Percentiles rank a stretch among this genome's conserved stretches.
phyloP scores from a whole-genome alignment of 2,329 filamentous ascomycete genomes.

The Xylariaceae sp. region DNA sequence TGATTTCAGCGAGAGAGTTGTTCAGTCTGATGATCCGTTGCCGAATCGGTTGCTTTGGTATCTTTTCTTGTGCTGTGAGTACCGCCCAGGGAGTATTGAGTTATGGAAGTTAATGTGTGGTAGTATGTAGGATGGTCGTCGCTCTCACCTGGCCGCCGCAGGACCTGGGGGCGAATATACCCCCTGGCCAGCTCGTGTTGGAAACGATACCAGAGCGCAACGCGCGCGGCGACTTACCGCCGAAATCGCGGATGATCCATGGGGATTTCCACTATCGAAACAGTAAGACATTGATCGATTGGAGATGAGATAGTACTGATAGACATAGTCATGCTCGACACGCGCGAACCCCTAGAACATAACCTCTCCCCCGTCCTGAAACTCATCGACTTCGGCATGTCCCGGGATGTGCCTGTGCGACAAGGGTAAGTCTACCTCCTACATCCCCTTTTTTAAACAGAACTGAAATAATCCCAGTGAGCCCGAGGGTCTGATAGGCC shows the following conservation, averaged over 20 bases:
- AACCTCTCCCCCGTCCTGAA: constrained; percentile 16
- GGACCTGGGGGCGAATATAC: not conserved
- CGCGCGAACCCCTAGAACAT: constrained; percentile 18
- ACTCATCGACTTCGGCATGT: constrained; percentile 23
- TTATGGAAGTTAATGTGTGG: not conserved
- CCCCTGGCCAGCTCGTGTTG: not conserved
- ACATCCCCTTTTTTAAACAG: not conserved
- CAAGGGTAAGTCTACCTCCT: constrained; percentile 6
- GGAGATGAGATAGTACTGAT: not conserved
- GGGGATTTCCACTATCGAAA: constrained; percentile 21
- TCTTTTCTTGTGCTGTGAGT: constrained; percentile 23
- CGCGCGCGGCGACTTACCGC: constrained; percentile 4
- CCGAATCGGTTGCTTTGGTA: constrained; percentile 26
- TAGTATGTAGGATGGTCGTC: constrained; percentile 23
- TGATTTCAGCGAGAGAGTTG: constrained; percentile 12
- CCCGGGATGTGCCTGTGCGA: constrained; percentile 4
- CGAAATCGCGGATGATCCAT: constrained; percentile 17
- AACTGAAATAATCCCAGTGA: constrained; percentile 8
- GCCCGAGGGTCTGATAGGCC: constrained; percentile 6
- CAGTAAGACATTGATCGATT: constrained; percentile 6
- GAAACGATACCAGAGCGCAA: constrained; percentile 14
- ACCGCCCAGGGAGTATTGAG: fast-evolving
- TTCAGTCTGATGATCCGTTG: constrained; percentile 15
- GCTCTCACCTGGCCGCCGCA: constrained; percentile 21
- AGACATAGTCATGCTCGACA: constrained; percentile 22